Base-by-base conservation (phyloP, 2,329 filamentous ascomycete species). In the Ceratocystis cacaofunesta region DNA sequence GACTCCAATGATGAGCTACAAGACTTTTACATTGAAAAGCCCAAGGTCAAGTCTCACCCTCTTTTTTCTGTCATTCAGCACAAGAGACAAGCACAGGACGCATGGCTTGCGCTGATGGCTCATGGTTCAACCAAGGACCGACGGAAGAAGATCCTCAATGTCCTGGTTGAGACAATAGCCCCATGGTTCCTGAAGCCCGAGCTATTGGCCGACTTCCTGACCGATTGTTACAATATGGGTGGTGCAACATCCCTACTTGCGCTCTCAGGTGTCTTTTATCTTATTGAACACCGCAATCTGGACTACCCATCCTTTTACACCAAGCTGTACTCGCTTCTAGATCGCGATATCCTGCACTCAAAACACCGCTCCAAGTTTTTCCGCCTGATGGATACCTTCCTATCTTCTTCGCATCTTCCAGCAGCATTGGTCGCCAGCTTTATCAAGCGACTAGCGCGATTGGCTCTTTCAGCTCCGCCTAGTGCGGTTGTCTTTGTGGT, bases 331-430 rank as follows among this genome's bases (percentile, higher is more conserved):
- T 95, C 90, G 8, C 81, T 99, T 1, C 82, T 99, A 2, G 89
- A 97, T 75, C 82, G 86, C 46, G 85, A 90, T 61, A 82, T 97
- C 7, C 79, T 99, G 60, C 92, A 99, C 77, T 96, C 92, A 22
- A 96, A 94, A 75, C 88, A 99, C 77, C 86, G 94, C 63, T 95
- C 92, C 22, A 85, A 87, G 66, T 96, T 99, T 77, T 94, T 99
- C 77, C 88, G 94, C 62, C 81, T 97, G 17, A 78, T 99, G 66
- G 90, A 96, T 71, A 91, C 87, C 2, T 99, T 97, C 76, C 82
- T 99, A 70, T 82, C 82, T 3, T 97, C 92, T 0, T 92, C 90
- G 2, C 95, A 99, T 82, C 81, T 99, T 71, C 94, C 95, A 2
- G 91, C 90, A 3, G 85, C 87, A 3, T 80, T 99, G 48, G 89